Base-by-base conservation (phyloP, 2,329 filamentous ascomycete genomes). In the Ophiostoma fasciatum region DNA sequence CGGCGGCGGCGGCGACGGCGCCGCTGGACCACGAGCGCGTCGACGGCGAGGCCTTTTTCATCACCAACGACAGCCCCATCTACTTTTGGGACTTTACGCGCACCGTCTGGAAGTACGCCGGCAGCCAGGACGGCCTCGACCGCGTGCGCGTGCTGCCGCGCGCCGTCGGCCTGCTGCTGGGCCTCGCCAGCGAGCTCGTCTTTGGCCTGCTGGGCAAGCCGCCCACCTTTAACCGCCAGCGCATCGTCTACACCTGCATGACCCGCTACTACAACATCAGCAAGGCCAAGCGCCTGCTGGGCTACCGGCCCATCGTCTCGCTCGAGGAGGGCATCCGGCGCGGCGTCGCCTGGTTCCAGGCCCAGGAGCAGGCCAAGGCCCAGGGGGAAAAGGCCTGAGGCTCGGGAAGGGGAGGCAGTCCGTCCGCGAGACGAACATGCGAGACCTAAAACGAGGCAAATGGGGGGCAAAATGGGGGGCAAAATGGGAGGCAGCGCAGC, bases 31-130 rank as follows among this genome's bases (percentile, higher is more conserved):
- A 74, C 57, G 79, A 84, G 60, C 68, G 68, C 40, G 74, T 87
- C 33, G 82, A 87, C 53, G 90, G 88, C 40, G 78, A 94, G 55
- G 77, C 77, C 34, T 88, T 96, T 62, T 76, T 94, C 60, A 73
- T 96, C 51, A 90, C 84, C 39, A 96, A 96, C 56, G 82, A 85
- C 57, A 66, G 74, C 47, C 88, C 88, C 5, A 66, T 92, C 15
- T 88, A 88, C 55, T 92, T 94, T 58, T 92, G 90, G 75, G 84
- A 93, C 57, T 81, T 92, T 52, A 74, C 81, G 40, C 70, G 82
- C 28, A 74, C 76, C 27, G 68, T 94, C 31, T 96, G 83, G 83
- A 61, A 60, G 44, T 66, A 64, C 28, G 70, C 70, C 10, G 74
- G 74, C 25, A 63, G 56, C 38, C 52, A 59, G 7, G 57, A 58